Percentiles rank a stretch among this genome's conserved stretches.
phyloP scores from a whole-genome alignment of 2,329 filamentous ascomycete species.

The Oidium heveae region DNA sequence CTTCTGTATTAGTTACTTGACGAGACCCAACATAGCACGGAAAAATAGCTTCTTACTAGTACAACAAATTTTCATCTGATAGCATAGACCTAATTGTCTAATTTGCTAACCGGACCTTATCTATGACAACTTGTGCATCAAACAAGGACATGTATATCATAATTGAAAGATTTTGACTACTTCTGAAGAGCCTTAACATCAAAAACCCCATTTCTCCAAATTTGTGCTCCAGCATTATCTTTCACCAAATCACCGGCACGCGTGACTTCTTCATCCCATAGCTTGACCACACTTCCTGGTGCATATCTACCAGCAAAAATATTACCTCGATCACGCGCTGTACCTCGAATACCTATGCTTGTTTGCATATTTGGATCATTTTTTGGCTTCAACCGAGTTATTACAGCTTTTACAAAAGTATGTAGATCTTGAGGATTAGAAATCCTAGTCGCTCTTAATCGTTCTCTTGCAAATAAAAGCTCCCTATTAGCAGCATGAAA shows the following conservation, averaged over 20 bases:
- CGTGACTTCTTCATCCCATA: constrained; percentile 65
- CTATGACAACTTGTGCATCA: no score
- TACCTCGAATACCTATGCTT: constrained; percentile 39
- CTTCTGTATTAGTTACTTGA: no score
- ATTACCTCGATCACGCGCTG: constrained; percentile 25
- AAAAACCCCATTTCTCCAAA: constrained; percentile 77
- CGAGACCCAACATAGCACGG: no score
- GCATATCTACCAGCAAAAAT: constrained; percentile 70
- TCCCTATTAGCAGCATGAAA: constrained; percentile 61
- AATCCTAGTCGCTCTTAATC: constrained; percentile 64
- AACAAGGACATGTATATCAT: no score
- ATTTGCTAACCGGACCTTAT: no score
- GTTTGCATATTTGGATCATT: constrained; percentile 56
- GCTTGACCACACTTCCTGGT: constrained; percentile 64
- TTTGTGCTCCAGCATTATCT: constrained; percentile 30
- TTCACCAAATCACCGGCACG: constrained; percentile 49
- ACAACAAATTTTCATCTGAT: no score
- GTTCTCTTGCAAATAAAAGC: constrained; percentile 62
- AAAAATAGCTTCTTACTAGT: no score
- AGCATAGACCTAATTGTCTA: no score
- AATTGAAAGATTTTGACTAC: no score
- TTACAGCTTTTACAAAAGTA: constrained; percentile 62
- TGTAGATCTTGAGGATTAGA: constrained; percentile 53
- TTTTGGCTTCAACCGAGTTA: constrained; percentile 46
- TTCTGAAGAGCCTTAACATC: constrained; percentile 15